Evolutionary conservation across 2,329 filamentous ascomycete genomes (phyloP), one percentile per base, ranked within the genome.

Genomic region (Chrysoporthe deuterocubensis): DNA sequence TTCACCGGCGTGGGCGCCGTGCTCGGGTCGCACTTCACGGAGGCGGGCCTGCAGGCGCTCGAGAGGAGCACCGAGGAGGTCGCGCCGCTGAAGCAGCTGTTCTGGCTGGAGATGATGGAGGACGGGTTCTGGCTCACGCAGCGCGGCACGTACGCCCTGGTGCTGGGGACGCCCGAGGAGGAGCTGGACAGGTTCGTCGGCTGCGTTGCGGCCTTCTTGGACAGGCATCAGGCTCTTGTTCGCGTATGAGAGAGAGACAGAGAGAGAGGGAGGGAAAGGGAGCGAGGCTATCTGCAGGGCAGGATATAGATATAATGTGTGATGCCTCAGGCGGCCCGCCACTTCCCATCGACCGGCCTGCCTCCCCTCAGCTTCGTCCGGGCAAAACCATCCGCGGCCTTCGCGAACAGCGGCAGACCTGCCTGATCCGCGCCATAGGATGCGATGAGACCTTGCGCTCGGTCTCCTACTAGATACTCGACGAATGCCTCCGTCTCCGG

Each of bases 1-100:
- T 77, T 81, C 59, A 78, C 78, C 0, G 80, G 80, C 26, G 60
- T 77, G 5, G 79, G 80, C 6, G 76, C 78, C 2, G 73, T 81
- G 40, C 69, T 80, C 68, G 74, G 74, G 1, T 74, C 78, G 26
- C 80, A 82, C 69, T 81, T 81, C 59, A 69, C 70, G 16, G 54
- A 44, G 13, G 56, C 37, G 4, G 69, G 66, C 14, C 14, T 50
- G 0, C 57, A 48, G 44, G 58, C 50, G 4, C 54, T 67, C 14
- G 63, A 69, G 32, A 62, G 44, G 44, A 59, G 71, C n/a, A 64
- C 71, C 1, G 66, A 43, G 5, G 68, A 68, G 18, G 68, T 70
- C 61, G 62, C 69, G 62, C 71, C 71, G 50, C 60, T 74, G 40
- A 72, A 74, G 66, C 70, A 72, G 63, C 67, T 73, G 62, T 74